Evolutionary conservation across 305 asterid species (phyloP).

Genomic region (Rubia occidens): DNA sequence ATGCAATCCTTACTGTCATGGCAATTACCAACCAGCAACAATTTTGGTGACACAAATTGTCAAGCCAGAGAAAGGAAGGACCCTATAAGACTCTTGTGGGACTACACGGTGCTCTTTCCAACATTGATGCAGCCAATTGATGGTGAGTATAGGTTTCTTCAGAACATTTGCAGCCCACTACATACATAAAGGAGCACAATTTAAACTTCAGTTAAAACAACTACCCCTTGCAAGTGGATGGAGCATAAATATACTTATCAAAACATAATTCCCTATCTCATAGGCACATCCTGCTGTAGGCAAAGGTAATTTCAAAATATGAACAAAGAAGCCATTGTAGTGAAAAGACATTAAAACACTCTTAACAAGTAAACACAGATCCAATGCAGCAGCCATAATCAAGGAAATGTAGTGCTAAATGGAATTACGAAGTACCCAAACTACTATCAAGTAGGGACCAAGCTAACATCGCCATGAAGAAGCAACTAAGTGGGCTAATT

Average conservation of each 20-base stretch:
- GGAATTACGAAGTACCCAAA: neutral
- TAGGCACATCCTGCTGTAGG: neutral
- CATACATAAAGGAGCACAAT: slow-evolving; percentile 20
- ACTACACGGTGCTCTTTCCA: slow-evolving; percentile 98
- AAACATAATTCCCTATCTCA: neutral
- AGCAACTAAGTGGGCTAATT: neutral
- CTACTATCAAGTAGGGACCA: neutral
- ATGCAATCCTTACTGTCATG: neutral
- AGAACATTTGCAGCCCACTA: slow-evolving; percentile 79
- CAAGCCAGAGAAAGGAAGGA: slow-evolving; percentile 85
- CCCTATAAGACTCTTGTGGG: slow-evolving; percentile 77
- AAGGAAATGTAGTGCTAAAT: neutral
- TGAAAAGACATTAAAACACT: neutral
- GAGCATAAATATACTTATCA: neutral
- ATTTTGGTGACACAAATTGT: slow-evolving; percentile 72
- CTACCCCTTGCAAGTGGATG: slow-evolving; percentile 1
- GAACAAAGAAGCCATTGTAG: neutral
- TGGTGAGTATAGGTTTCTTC: slow-evolving; percentile 75
- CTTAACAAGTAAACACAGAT: neutral
- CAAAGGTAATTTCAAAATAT: neutral
- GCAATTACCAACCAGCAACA: slow-evolving; percentile 52
- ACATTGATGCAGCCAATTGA: slow-evolving; percentile 79
- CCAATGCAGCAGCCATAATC: slow-evolving; percentile 1
- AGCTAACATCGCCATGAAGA: neutral
- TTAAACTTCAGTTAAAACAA: slow-evolving; percentile 16